phyloP scores from a whole-genome alignment of 441 rosid species.

The Dalechampia spathulata region DNA sequence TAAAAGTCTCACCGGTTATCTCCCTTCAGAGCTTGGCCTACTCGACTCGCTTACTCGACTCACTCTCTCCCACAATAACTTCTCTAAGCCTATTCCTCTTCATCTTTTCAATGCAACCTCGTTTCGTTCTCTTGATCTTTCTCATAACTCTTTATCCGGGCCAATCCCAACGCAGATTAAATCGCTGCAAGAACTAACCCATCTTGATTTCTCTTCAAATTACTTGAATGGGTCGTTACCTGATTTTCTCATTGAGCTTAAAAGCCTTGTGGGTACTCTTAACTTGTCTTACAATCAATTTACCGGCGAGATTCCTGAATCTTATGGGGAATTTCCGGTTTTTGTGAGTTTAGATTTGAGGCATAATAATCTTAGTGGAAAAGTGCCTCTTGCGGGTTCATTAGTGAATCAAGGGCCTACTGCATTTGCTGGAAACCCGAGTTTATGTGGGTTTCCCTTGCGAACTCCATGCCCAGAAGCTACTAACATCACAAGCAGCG shows the following conservation, averaged over 20 bases:
- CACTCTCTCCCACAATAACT: conserved; percentile 53
- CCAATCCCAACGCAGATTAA: conserved; percentile 44
- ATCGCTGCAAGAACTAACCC: conserved; percentile 37
- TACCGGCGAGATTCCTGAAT: conserved; percentile 59
- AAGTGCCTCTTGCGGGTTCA: conserved; percentile 73
- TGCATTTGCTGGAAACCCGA: conserved; percentile 68
- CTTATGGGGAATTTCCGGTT: conserved; percentile 62
- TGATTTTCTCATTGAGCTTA: conserved; percentile 46
- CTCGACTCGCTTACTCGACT: conserved; percentile 56
- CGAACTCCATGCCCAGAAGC: conserved; percentile 51
- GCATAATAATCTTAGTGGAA: conserved; percentile 70
- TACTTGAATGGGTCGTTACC: conserved; percentile 61
- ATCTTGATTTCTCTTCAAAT: conserved; percentile 64
- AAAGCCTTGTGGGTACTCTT: conserved; percentile 53
- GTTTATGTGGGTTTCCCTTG: conserved; percentile 82
- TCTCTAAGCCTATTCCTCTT: conserved; percentile 55
- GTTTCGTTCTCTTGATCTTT: conserved; percentile 52
- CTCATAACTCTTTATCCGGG: conserved; percentile 64
- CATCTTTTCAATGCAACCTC: conserved; percentile 50
- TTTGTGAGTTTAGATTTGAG: conserved; percentile 71
- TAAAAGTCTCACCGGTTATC: conserved; percentile 56
- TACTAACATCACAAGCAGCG: conserved; percentile 23
- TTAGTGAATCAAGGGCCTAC: conserved; percentile 86
- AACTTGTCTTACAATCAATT: conserved; percentile 64
- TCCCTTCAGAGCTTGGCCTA: conserved; percentile 81